Evolutionary conservation across 2,329 filamentous ascomycete species (phyloP), one percentile per base, ranked within the genome.

Genomic region (Ophiostoma novo-ulmi): DNA sequence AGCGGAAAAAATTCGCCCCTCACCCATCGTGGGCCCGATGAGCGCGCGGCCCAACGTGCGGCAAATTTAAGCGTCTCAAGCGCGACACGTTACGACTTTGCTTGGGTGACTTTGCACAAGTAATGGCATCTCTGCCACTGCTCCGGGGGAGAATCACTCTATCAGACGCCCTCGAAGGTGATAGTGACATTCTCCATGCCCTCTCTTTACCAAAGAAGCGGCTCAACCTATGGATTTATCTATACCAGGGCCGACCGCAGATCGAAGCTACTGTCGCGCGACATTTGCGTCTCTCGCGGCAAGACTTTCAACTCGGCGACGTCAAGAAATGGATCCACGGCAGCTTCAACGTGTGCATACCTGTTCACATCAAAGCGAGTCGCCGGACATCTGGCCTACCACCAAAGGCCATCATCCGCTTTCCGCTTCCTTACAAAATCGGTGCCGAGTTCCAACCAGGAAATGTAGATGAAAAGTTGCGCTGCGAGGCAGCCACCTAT

Each of bases 401-500:
- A 6, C 10, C 58, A 26, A 63, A 63, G 11, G 26, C 26, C 58
- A 31, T 63, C 26, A 63, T 63, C 22, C 58, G 58, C 58, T 63
- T 63, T 35, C 58, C 58, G 58, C 58, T 63, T 26, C 58, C 58
- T 11, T 63, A 35, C 58, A 63, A 63, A 31, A 63, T 63, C 22
- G 58, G 58, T 5, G 58, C 26, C 26, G 58, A 63, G 26, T 31
- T 63, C 31, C 26, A 26, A 5, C 58, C 58, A 26, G 58, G 2
- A 31, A 63, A 55, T 14, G 11, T 63, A 7, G 58, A 63, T 17
- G 58, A 82, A 73, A 82, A 82, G 74, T 10, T 80, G 11, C 71
- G 77, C 67, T 75, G 76, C 72, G 80, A 82, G 75, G 79, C 77
- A 20, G 80, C 77, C 2, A 79, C 79, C 6, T 81, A 79, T 71